Conservation (phyloP, 2,329 filamentous ascomycete species). For the Dendrostoma leiphaemia region DNA sequence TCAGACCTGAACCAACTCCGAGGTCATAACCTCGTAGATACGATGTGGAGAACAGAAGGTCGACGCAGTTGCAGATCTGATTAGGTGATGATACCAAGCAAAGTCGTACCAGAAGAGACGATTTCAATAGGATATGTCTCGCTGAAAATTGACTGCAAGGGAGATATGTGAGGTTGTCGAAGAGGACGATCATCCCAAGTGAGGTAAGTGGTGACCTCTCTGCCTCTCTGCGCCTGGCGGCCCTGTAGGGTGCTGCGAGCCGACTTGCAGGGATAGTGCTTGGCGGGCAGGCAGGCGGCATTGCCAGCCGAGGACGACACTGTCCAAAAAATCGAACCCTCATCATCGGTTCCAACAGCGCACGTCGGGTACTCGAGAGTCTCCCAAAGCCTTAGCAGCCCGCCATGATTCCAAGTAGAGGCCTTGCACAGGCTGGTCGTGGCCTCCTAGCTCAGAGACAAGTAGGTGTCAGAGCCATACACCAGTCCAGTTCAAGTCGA, state of each 20-base stretch:
- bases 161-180: too few relatives aligned
- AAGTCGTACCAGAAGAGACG: too few relatives aligned
- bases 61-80: too few relatives aligned
- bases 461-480: conserved; percentile 25
- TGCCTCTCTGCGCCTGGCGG: neutral
- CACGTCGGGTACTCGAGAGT: conserved; percentile 7
- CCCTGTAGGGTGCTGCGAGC: neutral
- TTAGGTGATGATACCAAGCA: too few relatives aligned
- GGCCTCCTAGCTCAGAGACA: conserved; percentile 39
- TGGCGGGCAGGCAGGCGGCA: too few relatives aligned
- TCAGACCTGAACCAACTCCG: too few relatives aligned
- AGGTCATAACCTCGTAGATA: too few relatives aligned
- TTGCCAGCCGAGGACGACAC: neutral
- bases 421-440: conserved; percentile 45
- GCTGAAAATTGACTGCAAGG: too few relatives aligned
- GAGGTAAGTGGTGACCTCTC: too few relatives aligned
- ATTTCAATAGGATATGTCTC: too few relatives aligned
- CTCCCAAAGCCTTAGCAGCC: conserved; percentile 12
- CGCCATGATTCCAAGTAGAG: conserved; percentile 55
- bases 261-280: neutral
- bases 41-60: too few relatives aligned
- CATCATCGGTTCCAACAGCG: neutral
- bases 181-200: too few relatives aligned
- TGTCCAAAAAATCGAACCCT: neutral
- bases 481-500: neutral